phyloP scores from a whole-genome alignment of 805 yeast genomes.

The Monosporozyma unispora region DNA sequence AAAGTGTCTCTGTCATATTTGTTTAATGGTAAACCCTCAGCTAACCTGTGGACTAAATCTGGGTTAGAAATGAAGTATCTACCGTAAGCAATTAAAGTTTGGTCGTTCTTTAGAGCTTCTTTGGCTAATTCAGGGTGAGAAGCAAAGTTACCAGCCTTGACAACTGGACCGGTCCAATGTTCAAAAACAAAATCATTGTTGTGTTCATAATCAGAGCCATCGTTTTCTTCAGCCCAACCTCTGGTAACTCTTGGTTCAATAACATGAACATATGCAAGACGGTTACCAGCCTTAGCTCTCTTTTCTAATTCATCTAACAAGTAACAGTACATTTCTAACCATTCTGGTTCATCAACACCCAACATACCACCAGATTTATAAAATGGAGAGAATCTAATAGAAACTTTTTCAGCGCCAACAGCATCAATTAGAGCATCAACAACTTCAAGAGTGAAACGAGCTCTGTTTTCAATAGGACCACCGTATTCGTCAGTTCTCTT shows the following conservation, averaged over 20 bases:
- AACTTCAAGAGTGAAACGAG: constrained; percentile 37
- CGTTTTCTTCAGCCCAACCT: constrained; percentile 22
- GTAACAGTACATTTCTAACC: constrained; percentile 32
- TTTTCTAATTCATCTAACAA: constrained; percentile 33
- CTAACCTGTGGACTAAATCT: constrained; percentile 39
- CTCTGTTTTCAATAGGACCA: constrained; percentile 42
- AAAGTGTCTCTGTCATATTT: constrained; percentile 42
- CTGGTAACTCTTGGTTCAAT: constrained; percentile 38
- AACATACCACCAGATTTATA: constrained; percentile 32
- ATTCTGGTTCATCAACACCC: constrained; percentile 28
- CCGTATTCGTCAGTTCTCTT: constrained; percentile 46
- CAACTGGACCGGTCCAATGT: constrained; percentile 39
- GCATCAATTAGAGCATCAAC: constrained; percentile 43
- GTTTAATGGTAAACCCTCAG: constrained; percentile 33
- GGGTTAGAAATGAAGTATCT: constrained; percentile 47
- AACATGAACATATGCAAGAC: constrained; percentile 36
- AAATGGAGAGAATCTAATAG: constrained; percentile 41
- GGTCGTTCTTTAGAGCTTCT: constrained; percentile 35
- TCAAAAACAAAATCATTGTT: constrained; percentile 32
- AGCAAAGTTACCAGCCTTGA: constrained; percentile 34
- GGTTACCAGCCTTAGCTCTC: constrained; percentile 28
- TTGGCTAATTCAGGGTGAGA: constrained; percentile 22
- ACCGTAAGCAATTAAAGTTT: constrained; percentile 39
- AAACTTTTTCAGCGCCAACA: constrained; percentile 43
- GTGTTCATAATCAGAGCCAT: constrained; percentile 18